These are phyloP conservation scores for Alternaria incomplexa DNA, from an alignment of 2,329 filamentous ascomycete species.

Conservation along the genomic window DNA sequence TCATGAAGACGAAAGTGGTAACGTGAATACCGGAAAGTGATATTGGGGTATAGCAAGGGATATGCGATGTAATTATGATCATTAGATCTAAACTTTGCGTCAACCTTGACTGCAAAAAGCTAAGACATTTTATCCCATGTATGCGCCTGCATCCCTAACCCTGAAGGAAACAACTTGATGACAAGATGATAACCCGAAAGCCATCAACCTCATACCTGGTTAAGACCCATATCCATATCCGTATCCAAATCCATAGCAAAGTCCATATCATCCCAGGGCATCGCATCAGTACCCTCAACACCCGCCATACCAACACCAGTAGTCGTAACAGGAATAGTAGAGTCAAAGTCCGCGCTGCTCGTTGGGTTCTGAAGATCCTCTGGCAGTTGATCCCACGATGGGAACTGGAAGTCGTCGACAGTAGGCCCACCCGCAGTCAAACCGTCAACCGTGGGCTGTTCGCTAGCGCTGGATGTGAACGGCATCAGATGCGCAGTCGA, in stretches of 20 bases:
- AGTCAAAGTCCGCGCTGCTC: conserved; percentile 24
- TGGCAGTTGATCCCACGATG: conserved; percentile 37
- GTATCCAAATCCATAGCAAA: conserved; percentile 42
- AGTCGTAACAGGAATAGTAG: conserved; percentile 21
- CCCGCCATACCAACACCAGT: conserved; percentile 12
- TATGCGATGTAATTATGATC: neutral
- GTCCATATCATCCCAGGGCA: conserved; percentile 42
- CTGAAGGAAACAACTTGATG: neutral
- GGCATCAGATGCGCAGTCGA: conserved; percentile 3
- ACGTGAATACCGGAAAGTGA: neutral
- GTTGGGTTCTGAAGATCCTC: conserved; percentile 30
- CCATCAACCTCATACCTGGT: conserved; percentile 3
- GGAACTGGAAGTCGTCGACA: conserved; percentile 28
- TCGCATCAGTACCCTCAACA: conserved; percentile 6
- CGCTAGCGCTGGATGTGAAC: neutral
- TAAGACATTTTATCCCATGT: neutral
- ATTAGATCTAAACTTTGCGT: neutral
- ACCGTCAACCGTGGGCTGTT: conserved; percentile 3
- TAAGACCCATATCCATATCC: conserved; percentile 24
- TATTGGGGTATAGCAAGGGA: neutral
- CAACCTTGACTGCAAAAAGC: neutral
- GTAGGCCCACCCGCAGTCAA: conserved; percentile 2
- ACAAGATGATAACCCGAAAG: neutral
- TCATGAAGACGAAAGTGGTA: neutral
- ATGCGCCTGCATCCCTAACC: neutral